Base-by-base conservation (phyloP, 2,329 filamentous ascomycete species). In the Clonostachys chloroleuca region DNA sequence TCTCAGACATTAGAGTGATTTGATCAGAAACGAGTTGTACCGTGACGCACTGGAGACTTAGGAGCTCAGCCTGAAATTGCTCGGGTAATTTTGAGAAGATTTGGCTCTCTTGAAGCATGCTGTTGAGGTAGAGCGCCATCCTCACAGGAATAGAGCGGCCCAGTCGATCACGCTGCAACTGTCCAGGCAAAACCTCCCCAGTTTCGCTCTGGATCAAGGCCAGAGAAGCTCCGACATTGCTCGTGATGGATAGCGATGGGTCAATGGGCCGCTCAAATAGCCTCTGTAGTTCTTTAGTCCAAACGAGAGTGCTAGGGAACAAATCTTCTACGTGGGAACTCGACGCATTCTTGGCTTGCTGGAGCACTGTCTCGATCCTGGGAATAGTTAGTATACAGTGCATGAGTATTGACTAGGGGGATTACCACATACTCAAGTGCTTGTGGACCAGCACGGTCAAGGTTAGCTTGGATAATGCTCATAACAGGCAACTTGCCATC, bases 121-220 rank as follows among this genome's bases (percentile, higher is more conserved):
- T 76, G 6, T 75, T 72, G 0, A 82, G 78, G 61, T 91, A 96
- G 43, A 86, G 73, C 1, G 86, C 82, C 70, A 95, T 87, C 47
- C 92, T 78, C 13, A 89, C 80, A 1, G 89, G 82, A 46, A 87
- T 73, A 3, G 89, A 89, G 34, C 84, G 80, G 0, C 87, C 87
- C 52, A 80, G 78, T 5, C 77, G 70, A 59, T 96, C 91, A 40
- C 85, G 74, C 34, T 69, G 60, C 14, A 77, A 52, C 62, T n/a
- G 34, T n/a, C 24, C 35, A 17, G 18, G 33, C n/a, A 24, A 13
- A n/a, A 9, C 37, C n/a, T 12, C 18, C 4, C 34, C 35, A 6
- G 20, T 35, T 13, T 34, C 14, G 13, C 16, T 16, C 14, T 34
- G 33, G 1, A 86, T 73, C 4, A 96, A 67, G 53, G 86, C 83